phyloP scores from a whole-genome alignment of 305 asterid species.

The Fraxinus nigra region DNA sequence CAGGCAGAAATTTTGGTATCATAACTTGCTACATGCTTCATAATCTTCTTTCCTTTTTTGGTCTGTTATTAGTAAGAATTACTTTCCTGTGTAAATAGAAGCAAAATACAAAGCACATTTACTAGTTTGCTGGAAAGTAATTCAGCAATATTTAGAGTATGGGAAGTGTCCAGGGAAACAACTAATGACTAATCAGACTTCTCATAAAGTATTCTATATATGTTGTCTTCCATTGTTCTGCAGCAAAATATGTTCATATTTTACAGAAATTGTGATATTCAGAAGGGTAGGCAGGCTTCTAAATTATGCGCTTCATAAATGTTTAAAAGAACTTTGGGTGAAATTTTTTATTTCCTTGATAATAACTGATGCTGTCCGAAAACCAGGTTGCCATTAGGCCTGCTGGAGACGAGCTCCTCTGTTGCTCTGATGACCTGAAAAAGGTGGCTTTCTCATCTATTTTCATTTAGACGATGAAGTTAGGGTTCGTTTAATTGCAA shows the following conservation, averaged over 20 bases:
- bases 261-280: background rate
- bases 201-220: background rate
- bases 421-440: background rate
- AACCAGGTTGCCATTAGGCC: background rate
- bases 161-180: background rate
- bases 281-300: background rate
- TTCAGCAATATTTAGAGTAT: background rate
- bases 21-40: background rate
- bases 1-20: background rate
- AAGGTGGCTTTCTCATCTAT: background rate
- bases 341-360: background rate
- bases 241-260: background rate
- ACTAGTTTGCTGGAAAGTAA: background rate
- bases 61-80: background rate
- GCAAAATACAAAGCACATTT: background rate
- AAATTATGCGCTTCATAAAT: background rate
- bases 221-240: background rate
- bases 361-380: background rate
- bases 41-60: background rate
- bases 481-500: too few relatives aligned
- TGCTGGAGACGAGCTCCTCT: background rate
- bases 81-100: background rate
- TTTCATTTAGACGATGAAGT: background rate
- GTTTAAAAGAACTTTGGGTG: background rate
- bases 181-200: background rate